Base-by-base conservation (phyloP, 148 eudicot genomes). In the Heliamphora exappendiculata region DNA sequence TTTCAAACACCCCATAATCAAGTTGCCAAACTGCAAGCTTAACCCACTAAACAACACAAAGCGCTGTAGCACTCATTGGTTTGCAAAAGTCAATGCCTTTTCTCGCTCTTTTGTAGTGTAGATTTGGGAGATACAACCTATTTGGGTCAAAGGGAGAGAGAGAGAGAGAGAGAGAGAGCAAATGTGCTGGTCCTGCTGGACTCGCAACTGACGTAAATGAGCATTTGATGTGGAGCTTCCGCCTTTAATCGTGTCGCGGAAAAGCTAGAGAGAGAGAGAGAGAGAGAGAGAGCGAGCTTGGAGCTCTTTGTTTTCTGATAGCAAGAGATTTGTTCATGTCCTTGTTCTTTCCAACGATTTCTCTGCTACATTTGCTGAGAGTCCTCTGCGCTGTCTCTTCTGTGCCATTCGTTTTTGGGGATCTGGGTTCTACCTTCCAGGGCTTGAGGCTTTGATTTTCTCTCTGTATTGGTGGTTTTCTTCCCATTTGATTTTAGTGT, bases 121-220 rank as follows among this genome's bases (percentile, higher is more conserved):
- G 29, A 39, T 39, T 26, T 22, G 57, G 36, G 64, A 39, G 50
- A 58, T 41, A n/a, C n/a, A 57, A 34, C 74, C 67, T 37, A 26
- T 13, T 70, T 51, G 34, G 72, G 65, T 39, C 65, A 78, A 73
- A 24, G 81, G 7, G 55, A 66, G 55, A 65, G 65, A 49, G 37
- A 51, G 72, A 63, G 53, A 24, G 58, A 62, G 58, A 62, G 54
- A 24, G 37, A 72, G 49, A 29, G 72, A 70, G 34, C 17, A 64
- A 24, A 44, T 45, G 13, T 42, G 77, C 17, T 74, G 26, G 44
- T 54, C 59, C 41, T 50, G 51, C 63, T 69, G 60, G 79, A 44
- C 72, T 83, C 75, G 55, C 75, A 67, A 79, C 71, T 57, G 85
- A n/a, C 79, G 70, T 82, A 67, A 80, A 81, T 86, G 84, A 39